Evolutionary conservation across 75 land plant species (phyloP), one percentile per base, ranked within the genome.

Genomic region (Pinus tabuliformis): DNA sequence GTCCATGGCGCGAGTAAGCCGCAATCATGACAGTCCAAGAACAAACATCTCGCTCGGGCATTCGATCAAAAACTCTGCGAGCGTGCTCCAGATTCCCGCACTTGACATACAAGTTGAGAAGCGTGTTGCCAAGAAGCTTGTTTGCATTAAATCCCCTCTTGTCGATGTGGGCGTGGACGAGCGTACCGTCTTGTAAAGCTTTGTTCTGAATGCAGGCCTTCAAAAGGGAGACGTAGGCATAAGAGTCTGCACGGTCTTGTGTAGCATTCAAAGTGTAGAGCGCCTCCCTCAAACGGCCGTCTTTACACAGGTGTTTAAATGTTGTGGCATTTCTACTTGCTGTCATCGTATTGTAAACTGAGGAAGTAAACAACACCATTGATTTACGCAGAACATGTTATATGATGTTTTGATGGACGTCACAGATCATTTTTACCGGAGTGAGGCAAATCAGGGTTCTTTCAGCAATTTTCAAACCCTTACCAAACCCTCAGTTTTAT

Each of bases 11-110:
- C 63, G 72, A 79, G 80, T 83, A 81, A 49, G 71, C 59, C 14
- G 88, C 58, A n/a, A 88, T 77, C 78, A 90, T 76, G 13, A 83
- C 76, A 59, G 85, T 90, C 90, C 89, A 90, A 17, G 92, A 85
- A 62, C 88, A 81, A 16, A 80, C 15, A 77, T 89, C 89, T 58
- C n/a, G 80, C 21, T 82, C 63, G 1, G 80, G 76, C 77, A 87
- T 82, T 36, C 18, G 62, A 30, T 57, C n/a, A 37, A 89, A 89
- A 14, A 86, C 21, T 42, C 56, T 37, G 21, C 77, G 72, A 63
- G 84, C 84, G 59, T 84, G 82, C 11, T 72, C 66, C 5, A 66
- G 66, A 33, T 42, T 64, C 18, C 68, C 68, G 68, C 68, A 64
- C 28, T 64, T 64, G n/a, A 16, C 68, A 64, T 64, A 64, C 68